These are phyloP conservation scores for Penstemon barbatus DNA, from an alignment of 257 asterid species.

Conservation along the genomic window DNA sequence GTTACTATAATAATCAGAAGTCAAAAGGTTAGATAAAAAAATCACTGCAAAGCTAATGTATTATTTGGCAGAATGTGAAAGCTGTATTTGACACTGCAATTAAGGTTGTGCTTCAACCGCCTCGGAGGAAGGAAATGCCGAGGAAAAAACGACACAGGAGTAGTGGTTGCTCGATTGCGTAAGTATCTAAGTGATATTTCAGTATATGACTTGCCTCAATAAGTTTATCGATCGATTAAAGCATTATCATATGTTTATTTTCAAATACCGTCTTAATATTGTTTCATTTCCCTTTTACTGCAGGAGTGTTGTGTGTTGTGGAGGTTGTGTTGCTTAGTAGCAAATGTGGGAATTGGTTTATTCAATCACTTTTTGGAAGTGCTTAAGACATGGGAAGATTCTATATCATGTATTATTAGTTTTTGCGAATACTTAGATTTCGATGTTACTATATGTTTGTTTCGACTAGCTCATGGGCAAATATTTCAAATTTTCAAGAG, in stretches of 20 bases:
- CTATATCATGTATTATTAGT: conserved; percentile 1
- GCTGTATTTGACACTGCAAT: conserved; percentile 93
- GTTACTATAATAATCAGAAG: background rate
- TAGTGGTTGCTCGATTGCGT: conserved; percentile 82
- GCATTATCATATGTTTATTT: background rate
- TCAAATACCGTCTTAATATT: background rate
- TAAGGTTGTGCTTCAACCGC: conserved; percentile 91
- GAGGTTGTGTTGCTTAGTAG: conserved; percentile 75
- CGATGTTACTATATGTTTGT: conserved; percentile 10
- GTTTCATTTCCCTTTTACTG: conserved; percentile 27
- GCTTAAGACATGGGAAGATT: conserved; percentile 23
- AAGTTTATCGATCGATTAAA: background rate
- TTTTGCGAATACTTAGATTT: background rate
- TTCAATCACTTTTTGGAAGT: conserved; percentile 4
- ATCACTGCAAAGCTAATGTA: conserved; percentile 2
- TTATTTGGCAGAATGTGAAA: conserved; percentile 70
- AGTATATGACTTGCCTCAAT: background rate
- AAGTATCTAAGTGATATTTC: conserved; percentile 31
- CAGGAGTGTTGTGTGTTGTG: conserved; percentile 76
- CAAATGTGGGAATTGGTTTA: background rate
- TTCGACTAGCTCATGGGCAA: background rate
- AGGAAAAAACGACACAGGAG: conserved; percentile 57
- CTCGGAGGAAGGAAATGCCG: conserved; percentile 73
- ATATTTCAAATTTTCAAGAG: conserved; percentile 15
- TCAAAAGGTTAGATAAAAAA: too few species aligned